Percentiles rank a stretch among this genome's conserved stretches.
Evolutionary conservation across 768 basidiomycete genomes (phyloP).

Genomic region (Mycena leptocephala): DNA sequence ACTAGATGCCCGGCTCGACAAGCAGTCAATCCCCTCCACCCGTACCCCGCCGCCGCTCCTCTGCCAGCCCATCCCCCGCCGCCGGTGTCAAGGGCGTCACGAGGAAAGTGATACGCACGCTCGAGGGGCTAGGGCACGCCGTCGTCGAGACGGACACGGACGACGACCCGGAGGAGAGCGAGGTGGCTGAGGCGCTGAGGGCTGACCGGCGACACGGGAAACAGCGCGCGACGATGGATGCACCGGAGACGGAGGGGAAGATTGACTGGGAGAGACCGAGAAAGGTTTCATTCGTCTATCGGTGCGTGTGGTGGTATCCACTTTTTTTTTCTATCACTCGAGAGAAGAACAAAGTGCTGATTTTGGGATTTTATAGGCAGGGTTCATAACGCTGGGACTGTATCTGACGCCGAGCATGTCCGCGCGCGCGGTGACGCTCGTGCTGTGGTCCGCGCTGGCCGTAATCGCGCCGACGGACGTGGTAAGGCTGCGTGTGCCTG

Average conservation of each 20-base stretch:
- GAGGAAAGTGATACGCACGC: slow-evolving; percentile 63
- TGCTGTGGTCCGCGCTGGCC: slow-evolving; percentile 77
- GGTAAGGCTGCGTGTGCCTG: slow-evolving; percentile 76
- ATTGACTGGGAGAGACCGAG: slow-evolving; percentile 92
- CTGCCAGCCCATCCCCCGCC: slow-evolving; percentile 45
- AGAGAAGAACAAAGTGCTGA: too few relatives aligned
- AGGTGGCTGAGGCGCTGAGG: slow-evolving; percentile 44
- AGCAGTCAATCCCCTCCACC: slow-evolving; percentile 9
- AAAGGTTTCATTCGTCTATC: slow-evolving; percentile 91
- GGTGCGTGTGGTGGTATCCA: slow-evolving; percentile 71
- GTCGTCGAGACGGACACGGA: slow-evolving; percentile 43
- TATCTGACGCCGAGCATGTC: slow-evolving; percentile 64
- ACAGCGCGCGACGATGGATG: slow-evolving; percentile 20
- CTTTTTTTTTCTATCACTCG: slow-evolving; percentile 54
- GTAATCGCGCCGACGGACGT: slow-evolving; percentile 84
- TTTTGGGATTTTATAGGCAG: slow-evolving; percentile 51
- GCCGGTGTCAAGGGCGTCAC: slow-evolving; percentile 64
- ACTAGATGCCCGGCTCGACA: background rate
- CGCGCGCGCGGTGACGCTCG: slow-evolving; percentile 68
- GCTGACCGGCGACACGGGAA: slow-evolving; percentile 43
- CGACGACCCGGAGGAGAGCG: slow-evolving; percentile 55
- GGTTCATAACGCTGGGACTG: slow-evolving; percentile 76
- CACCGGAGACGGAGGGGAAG: slow-evolving; percentile 49
- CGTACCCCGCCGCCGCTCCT: slow-evolving; percentile 11
- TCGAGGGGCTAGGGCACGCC: slow-evolving; percentile 62